Conservation (phyloP, 2,329 filamentous ascomycete species). For the Raffaelea arxii region DNA sequence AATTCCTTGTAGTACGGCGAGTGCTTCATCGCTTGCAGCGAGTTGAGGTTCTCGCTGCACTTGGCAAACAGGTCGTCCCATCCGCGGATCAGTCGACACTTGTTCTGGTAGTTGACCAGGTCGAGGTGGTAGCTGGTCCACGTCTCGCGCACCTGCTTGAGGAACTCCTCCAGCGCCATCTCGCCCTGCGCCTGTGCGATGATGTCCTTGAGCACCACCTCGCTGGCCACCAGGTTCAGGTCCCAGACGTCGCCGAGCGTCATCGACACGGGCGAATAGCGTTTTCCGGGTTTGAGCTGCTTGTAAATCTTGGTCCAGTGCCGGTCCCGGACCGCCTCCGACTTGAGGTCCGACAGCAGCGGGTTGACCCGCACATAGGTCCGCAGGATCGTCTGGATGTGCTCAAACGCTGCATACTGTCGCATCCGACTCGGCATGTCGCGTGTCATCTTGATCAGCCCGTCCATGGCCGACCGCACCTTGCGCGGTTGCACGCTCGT, state of each 20-base stretch:
- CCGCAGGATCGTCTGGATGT: slow-evolving; percentile 85
- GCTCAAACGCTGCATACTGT: slow-evolving; percentile 98
- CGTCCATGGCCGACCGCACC: slow-evolving; percentile 78
- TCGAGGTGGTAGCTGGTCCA: slow-evolving; percentile 95
- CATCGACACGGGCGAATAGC: slow-evolving; percentile 89
- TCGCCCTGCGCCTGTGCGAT: slow-evolving; percentile 94
- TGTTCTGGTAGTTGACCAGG: slow-evolving; percentile 94
- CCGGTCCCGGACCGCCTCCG: slow-evolving; percentile 88
- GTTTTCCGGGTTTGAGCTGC: slow-evolving; percentile 79
- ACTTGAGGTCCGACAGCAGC: slow-evolving; percentile 82
- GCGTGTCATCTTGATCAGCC: slow-evolving; percentile 93
- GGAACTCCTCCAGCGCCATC: slow-evolving; percentile 95
- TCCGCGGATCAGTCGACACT: slow-evolving; percentile 90
- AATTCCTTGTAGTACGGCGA: slow-evolving; percentile 99
- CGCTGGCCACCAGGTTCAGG: slow-evolving; percentile 78
- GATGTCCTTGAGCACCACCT: slow-evolving; percentile 81
- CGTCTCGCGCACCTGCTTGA: slow-evolving; percentile 90
- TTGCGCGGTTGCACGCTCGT: slow-evolving; percentile 92
- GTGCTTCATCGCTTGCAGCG: slow-evolving; percentile 95
- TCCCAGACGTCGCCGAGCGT: slow-evolving; percentile 99
- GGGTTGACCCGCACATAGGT: slow-evolving; percentile 86
- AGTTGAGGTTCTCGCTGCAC: slow-evolving; percentile 95
- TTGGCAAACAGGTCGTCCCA: slow-evolving; percentile 98
- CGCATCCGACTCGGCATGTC: slow-evolving; percentile 99
- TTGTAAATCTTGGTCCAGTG: slow-evolving; percentile 99